Evolutionary conservation across 1,284 basidiomycete genomes (phyloP), one percentile per base, ranked within the genome.

Genomic region (Pterulicium gracile): DNA sequence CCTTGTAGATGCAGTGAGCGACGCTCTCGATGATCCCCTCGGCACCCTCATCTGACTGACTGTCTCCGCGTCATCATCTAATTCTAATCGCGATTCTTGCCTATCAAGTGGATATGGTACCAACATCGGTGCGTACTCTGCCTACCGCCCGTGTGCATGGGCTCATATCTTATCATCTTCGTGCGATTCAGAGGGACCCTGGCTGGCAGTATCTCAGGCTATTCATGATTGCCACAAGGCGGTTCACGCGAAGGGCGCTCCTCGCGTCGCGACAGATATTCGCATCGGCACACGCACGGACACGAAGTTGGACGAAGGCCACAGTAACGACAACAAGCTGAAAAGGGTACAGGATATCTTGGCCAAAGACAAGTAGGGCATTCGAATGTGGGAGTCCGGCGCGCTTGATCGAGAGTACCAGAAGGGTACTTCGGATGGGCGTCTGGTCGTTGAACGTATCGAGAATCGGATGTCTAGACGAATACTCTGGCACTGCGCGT

Each of bases 211-310:
- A 47, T 75, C 71, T 46, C 68, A 84, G 54, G 84, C 82, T 1
- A 90, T 91, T 48, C 83, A 90, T 50, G 87, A 86, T 49, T 94
- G 91, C 57, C 92, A 96, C 59, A 75, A 74, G 17, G 92, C 91
- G 0, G 86, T 95, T 0, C 92, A 95, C 56, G 78, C 75, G 1
- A 73, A 75, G 57, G 87, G 86, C 24, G 77, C 77, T 1, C 77
- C 77, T 17, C 77, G 87, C 41, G 70, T 87, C 35, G 81, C 88
- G 19, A 92, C 91, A 4, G 92, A 96, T 62, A 87, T 96, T 49
- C 83, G 92, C 22, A 93, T 96, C 48, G 92, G 92, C 39, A 96
- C 92, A 0, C 77, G 92, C 39, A 73, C 75, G 15, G 91, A 94
- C 63, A 74, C 79, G 46, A 65, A 74, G 22, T 74, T 83, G 27